Conservation (phyloP, 2,329 filamentous ascomycete species). For the Claviceps maximensis region DNA sequence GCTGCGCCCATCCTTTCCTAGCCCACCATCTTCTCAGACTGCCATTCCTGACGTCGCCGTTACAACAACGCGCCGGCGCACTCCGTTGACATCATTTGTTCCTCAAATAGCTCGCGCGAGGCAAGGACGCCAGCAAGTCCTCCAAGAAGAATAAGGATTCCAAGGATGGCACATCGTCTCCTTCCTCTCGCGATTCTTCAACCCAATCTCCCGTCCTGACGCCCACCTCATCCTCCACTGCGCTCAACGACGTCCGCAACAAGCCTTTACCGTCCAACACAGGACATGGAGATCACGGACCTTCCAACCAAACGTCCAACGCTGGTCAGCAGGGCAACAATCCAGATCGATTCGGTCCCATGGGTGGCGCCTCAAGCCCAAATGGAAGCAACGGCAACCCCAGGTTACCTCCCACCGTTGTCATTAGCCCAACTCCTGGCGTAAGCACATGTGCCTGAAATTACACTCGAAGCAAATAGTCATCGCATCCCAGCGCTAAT, state of each 20-base stretch:
- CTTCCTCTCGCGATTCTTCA: conserved; percentile 43
- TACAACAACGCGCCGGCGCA: conserved; percentile 4
- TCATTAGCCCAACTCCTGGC: conserved; percentile 89
- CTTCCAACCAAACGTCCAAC: conserved; percentile 27
- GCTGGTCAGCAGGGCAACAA: conserved; percentile 22
- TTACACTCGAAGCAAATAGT: not conserved
- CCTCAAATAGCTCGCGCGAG: conserved; percentile 65
- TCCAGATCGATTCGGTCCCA: conserved; percentile 29
- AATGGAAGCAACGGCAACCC: conserved; percentile 21
- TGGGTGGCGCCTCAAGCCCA: conserved; percentile 21
- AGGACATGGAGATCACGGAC: conserved; percentile 27
- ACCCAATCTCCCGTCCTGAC: conserved; percentile 55
- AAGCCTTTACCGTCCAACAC: conserved; percentile 57
- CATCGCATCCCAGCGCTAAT: not conserved
- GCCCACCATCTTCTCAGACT: not conserved
- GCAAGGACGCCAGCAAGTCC: conserved; percentile 77
- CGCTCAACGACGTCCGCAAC: conserved; percentile 72
- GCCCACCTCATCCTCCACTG: conserved; percentile 79
- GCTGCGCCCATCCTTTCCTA: conserved; percentile 11
- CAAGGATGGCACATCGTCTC: conserved; percentile 69
- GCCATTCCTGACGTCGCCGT: not conserved
- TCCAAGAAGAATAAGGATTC: conserved; percentile 61
- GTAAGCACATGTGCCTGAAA: conserved; percentile 36
- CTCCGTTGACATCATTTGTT: conserved; percentile 7
- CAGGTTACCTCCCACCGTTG: conserved; percentile 65